These are phyloP conservation scores for Candida labiduridarum DNA, from an alignment of 1,139 yeast genomes.

Conservation along the genomic window DNA sequence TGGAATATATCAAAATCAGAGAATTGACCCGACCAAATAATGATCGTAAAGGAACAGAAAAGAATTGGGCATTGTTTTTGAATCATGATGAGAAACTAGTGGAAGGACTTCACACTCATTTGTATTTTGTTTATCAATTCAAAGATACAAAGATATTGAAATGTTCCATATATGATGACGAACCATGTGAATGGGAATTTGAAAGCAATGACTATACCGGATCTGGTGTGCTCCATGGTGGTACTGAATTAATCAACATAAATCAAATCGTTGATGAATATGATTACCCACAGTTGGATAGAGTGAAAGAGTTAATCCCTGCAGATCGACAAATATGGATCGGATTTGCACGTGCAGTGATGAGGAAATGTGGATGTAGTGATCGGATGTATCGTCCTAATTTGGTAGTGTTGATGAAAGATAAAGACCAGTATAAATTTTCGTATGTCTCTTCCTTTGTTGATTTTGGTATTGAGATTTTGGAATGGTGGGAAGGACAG, in stretches of 20 bases:
- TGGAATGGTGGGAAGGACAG: constrained; percentile 31
- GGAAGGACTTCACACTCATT: constrained; percentile 20
- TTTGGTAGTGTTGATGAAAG: constrained; percentile 39
- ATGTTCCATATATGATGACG: constrained; percentile 21
- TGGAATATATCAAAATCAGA: constrained; percentile 24
- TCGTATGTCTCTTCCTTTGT: constrained; percentile 36
- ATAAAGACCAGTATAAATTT: constrained; percentile 26
- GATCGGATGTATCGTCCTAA: constrained; percentile 48
- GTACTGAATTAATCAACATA: constrained; percentile 30
- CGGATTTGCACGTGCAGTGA: constrained; percentile 52
- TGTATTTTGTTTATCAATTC: constrained; percentile 32
- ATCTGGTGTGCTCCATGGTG: constrained; percentile 40
- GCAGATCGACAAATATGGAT: constrained; percentile 47
- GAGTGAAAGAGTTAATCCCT: constrained; percentile 10
- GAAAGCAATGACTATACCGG: constrained; percentile 20
- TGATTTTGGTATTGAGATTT: constrained; percentile 34
- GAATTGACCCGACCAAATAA: constrained; percentile 25
- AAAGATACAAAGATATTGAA: constrained; percentile 24
- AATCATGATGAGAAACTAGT: constrained; percentile 19
- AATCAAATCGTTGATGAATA: constrained; percentile 19
- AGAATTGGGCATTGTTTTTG: constrained; percentile 37
- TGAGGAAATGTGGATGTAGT: constrained; percentile 53
- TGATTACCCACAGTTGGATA: constrained; percentile 3
- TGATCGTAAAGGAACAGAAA: constrained; percentile 22
- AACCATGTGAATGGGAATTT: constrained; percentile 28